phyloP scores from a whole-genome alignment of 768 basidiomycete genomes.

The Kwoniella shandongensis region DNA sequence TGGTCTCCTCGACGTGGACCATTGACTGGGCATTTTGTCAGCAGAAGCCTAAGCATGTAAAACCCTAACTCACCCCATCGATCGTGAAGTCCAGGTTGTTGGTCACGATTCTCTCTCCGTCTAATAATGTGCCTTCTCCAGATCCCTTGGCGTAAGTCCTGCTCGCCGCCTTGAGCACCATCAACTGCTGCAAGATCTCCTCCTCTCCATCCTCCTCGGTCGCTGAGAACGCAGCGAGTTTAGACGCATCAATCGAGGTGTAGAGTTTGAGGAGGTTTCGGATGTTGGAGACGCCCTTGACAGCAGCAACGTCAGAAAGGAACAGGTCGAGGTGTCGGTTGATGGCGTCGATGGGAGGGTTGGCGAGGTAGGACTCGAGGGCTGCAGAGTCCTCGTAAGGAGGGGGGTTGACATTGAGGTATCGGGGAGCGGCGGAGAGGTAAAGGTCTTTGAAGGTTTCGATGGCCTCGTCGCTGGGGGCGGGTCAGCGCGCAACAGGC shows the following conservation, averaged over 20 bases:
- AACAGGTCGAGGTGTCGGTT: slow-evolving; percentile 82
- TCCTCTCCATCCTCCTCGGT: slow-evolving; percentile 66
- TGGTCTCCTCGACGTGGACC: slow-evolving; percentile 94
- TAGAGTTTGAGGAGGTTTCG: slow-evolving; percentile 93
- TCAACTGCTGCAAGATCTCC: slow-evolving; percentile 91
- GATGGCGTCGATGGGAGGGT: slow-evolving; percentile 66
- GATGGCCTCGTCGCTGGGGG: slow-evolving; percentile 61
- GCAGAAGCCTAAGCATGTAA: not conserved
- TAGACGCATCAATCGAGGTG: slow-evolving; percentile 85
- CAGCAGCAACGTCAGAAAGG: slow-evolving; percentile 74
- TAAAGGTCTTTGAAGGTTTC: slow-evolving; percentile 88
- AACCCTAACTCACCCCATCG: slow-evolving; percentile 66
- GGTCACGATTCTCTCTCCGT: slow-evolving; percentile 81
- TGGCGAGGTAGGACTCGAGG: slow-evolving; percentile 59
- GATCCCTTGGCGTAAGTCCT: slow-evolving; percentile 58
- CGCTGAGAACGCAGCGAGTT: slow-evolving; percentile 75
- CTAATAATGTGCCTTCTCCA: slow-evolving; percentile 63
- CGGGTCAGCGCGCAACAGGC: no score
- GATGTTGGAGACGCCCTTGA: slow-evolving; percentile 76
- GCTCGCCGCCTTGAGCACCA: slow-evolving; percentile 89
- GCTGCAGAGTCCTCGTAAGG: slow-evolving; percentile 79
- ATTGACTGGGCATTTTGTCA: slow-evolving; percentile 66
- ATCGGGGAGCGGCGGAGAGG: slow-evolving; percentile 91
- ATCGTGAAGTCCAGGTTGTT: slow-evolving; percentile 96
- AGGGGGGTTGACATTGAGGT: slow-evolving; percentile 90